phyloP scores from a whole-genome alignment of 1,284 basidiomycete genomes.

The Trichosporon inkin region DNA sequence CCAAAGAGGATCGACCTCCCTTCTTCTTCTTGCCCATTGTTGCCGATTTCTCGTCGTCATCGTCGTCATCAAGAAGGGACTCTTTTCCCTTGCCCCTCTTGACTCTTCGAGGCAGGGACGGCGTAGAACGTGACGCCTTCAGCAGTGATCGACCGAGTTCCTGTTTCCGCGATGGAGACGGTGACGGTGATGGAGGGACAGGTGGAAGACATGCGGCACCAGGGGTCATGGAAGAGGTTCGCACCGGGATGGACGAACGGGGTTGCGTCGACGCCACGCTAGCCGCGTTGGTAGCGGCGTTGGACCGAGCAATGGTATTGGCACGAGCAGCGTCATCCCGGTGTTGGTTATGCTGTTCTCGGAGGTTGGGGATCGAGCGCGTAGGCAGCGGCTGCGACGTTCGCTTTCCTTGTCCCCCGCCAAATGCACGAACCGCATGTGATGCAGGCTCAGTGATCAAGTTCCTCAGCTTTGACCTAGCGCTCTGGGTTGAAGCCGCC shows the following conservation, averaged over 20 bases:
- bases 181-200: neutral
- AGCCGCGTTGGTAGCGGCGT: neutral
- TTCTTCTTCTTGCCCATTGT: conserved; percentile 2
- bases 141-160: neutral
- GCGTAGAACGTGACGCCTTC: conserved; percentile 1
- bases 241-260: neutral
- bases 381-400: neutral
- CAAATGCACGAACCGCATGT: neutral
- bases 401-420: neutral
- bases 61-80: neutral
- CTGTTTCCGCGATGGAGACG: neutral
- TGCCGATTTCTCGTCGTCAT: conserved; percentile 3
- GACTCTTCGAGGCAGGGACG: neutral
- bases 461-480: neutral
- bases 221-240: neutral
- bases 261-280: neutral
- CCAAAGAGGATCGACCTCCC: neutral
- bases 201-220: neutral
- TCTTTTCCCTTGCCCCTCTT: conserved; percentile 1
- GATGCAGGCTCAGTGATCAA: conserved; percentile 4
- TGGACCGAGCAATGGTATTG: neutral
- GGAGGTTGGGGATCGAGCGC: neutral
- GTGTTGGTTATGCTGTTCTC: conserved; percentile 2
- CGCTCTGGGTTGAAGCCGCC: neutral
- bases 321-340: neutral